Conservation (phyloP, 768 basidiomycete species). For the Boletus rubroflammeus region DNA sequence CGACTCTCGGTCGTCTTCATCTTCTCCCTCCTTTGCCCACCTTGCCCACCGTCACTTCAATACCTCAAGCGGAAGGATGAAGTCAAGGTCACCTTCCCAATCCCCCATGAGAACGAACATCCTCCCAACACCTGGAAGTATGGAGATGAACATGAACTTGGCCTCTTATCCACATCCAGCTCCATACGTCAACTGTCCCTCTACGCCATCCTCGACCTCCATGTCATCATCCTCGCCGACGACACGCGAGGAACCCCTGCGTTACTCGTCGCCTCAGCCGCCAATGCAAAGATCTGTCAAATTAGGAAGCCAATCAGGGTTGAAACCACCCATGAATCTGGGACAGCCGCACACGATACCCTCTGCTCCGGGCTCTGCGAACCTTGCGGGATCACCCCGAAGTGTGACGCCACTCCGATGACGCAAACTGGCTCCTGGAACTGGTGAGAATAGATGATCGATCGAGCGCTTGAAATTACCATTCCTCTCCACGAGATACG, state of each 20-base stretch:
- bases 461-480: background rate
- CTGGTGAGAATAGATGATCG: background rate
- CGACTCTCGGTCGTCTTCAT: constrained; percentile 8
- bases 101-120: constrained; percentile 27
- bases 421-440: background rate
- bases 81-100: constrained; percentile 30
- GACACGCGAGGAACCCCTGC: constrained; percentile 13
- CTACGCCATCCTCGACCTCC: constrained; percentile 56
- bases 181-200: constrained; percentile 49
- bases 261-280: constrained; percentile 22
- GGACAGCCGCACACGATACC: constrained; percentile 14
- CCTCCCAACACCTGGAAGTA: constrained; percentile 14
- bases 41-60: constrained; percentile 26
- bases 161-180: constrained; percentile 15
- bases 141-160: constrained; percentile 12
- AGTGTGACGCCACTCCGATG: constrained; percentile 28
- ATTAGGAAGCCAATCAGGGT: constrained; percentile 16
- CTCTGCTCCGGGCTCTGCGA: constrained; percentile 14
- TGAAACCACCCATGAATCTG: constrained; percentile 8
- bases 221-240: constrained; percentile 45
- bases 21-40: constrained; percentile 17
- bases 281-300: constrained; percentile 15
- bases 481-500: background rate
- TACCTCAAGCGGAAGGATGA: constrained; percentile 22
- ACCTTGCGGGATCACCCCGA: constrained; percentile 15